Evolutionary conservation across 1,284 basidiomycete species (phyloP).

Genomic region (Volvariella surrecta): DNA sequence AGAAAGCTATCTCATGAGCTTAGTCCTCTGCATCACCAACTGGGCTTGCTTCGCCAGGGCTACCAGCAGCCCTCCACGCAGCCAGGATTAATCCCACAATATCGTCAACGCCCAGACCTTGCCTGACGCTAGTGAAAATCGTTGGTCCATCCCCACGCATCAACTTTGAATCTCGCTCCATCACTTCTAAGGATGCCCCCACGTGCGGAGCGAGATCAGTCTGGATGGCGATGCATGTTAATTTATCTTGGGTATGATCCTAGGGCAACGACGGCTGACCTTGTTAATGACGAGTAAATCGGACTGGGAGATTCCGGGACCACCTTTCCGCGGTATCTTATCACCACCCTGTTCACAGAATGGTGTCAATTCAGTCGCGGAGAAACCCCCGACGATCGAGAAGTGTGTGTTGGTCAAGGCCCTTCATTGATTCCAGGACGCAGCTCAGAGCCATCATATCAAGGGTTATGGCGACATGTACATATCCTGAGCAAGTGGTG

Average conservation of each 20-base stretch:
- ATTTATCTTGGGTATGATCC: neutral
- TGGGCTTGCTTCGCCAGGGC: constrained; percentile 49
- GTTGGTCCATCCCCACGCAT: constrained; percentile 97
- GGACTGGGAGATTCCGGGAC: constrained; percentile 93
- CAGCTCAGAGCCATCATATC: too few relatives aligned
- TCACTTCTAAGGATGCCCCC: constrained; percentile 89
- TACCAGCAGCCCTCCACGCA: constrained; percentile 77
- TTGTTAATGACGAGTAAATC: constrained; percentile 96
- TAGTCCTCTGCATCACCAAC: constrained; percentile 28
- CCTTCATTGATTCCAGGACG: neutral
- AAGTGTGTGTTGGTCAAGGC: neutral
- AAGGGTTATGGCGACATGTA: too few relatives aligned
- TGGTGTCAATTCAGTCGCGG: constrained; percentile 1
- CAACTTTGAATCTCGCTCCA: constrained; percentile 86
- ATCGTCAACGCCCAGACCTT: constrained; percentile 76
- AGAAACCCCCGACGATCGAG: neutral
- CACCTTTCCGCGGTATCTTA: constrained; percentile 97
- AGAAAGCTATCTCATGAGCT: too few relatives aligned
- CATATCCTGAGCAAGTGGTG: neutral
- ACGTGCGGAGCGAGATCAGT: constrained; percentile 91
- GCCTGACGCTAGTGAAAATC: constrained; percentile 82
- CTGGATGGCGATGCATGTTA: constrained; percentile 28
- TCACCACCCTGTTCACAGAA: constrained; percentile 68
- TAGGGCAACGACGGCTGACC: constrained; percentile 27
- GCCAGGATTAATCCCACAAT: constrained; percentile 79